These are phyloP conservation scores for Neotropicomus parvogracilis DNA, from an alignment of 1,284 basidiomycete species.

Conservation along the genomic window DNA sequence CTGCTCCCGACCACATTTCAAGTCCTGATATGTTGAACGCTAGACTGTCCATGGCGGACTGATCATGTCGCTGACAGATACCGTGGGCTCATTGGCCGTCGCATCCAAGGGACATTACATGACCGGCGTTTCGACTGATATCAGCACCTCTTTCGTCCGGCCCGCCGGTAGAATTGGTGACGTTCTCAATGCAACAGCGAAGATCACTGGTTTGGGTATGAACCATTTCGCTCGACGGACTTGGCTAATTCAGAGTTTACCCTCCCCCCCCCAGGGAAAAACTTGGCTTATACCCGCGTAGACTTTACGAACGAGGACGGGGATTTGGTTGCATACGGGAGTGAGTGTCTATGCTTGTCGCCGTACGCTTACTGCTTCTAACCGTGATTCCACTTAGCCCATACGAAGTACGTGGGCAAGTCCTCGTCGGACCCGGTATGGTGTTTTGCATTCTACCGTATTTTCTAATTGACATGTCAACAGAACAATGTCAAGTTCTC, in stretches of 20 bases:
- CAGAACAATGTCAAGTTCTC: constrained; percentile 81
- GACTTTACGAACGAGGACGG: constrained; percentile 72
- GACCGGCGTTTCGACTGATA: constrained; percentile 87
- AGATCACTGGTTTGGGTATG: constrained; percentile 60
- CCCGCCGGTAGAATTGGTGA: constrained; percentile 68
- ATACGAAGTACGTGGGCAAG: constrained; percentile 86
- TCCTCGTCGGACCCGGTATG: constrained; percentile 62
- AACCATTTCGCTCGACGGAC: background rate
- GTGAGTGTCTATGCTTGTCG: constrained; percentile 40
- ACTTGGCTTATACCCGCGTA: constrained; percentile 76
- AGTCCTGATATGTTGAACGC: constrained; percentile 7
- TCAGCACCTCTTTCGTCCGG: constrained; percentile 79
- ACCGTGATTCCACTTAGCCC: constrained; percentile 47
- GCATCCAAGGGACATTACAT: constrained; percentile 79
- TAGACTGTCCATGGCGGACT: constrained; percentile 77
- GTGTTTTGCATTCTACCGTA: background rate
- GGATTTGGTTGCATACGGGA: constrained; percentile 80
- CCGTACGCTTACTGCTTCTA: background rate
- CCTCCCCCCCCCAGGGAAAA: constrained; percentile 54
- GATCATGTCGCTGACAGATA: constrained; percentile 81
- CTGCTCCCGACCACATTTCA: background rate
- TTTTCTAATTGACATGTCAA: background rate
- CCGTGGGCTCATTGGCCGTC: constrained; percentile 79
- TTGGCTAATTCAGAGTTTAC: background rate
- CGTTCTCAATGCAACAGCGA: constrained; percentile 56